Conservation (phyloP, 2,329 filamentous ascomycete genomes). For the Alternaria sp. region DNA sequence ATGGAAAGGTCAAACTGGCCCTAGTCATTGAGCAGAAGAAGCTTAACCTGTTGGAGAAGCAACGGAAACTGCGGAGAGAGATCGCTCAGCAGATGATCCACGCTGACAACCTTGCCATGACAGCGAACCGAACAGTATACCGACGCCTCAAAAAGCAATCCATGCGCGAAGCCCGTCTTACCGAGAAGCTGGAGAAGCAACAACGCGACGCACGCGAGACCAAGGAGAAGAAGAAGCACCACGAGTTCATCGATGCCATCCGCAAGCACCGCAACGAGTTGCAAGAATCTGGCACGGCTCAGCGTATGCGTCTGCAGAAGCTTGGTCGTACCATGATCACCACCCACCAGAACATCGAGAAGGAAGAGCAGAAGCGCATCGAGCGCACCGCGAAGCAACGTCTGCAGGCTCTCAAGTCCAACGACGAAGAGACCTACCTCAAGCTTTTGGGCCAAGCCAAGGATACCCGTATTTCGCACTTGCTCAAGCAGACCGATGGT, state of each 20-base stretch:
- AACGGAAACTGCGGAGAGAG: conserved; percentile 82
- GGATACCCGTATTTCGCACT: conserved; percentile 97
- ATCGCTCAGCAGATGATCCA: conserved; percentile 92
- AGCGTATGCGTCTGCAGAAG: conserved; percentile 80
- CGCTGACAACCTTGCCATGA: conserved; percentile 96
- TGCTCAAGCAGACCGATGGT: conserved; percentile 95
- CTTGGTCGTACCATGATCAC: conserved; percentile 86
- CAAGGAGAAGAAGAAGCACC: conserved; percentile 97
- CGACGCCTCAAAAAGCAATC: conserved; percentile 97
- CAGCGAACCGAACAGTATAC: conserved; percentile 88
- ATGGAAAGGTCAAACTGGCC: conserved; percentile 82
- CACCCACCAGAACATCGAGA: conserved; percentile 96
- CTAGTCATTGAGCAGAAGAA: conserved; percentile 96
- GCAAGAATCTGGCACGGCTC: conserved; percentile 67
- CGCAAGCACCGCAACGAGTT: conserved; percentile 82
- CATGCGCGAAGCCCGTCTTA: conserved; percentile 91
- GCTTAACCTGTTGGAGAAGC: conserved; percentile 84
- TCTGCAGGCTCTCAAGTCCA: conserved; percentile 97
- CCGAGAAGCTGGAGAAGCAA: conserved; percentile 98
- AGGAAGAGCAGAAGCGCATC: conserved; percentile 98
- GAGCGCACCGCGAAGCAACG: conserved; percentile 98
- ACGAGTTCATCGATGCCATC: conserved; percentile 88
- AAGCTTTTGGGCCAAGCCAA: conserved; percentile 98
- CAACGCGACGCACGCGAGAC: conserved; percentile 95
- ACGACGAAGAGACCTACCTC: conserved; percentile 98